phyloP scores from a whole-genome alignment of 2,329 filamentous ascomycete genomes.

The Paecilomyces variotii region DNA sequence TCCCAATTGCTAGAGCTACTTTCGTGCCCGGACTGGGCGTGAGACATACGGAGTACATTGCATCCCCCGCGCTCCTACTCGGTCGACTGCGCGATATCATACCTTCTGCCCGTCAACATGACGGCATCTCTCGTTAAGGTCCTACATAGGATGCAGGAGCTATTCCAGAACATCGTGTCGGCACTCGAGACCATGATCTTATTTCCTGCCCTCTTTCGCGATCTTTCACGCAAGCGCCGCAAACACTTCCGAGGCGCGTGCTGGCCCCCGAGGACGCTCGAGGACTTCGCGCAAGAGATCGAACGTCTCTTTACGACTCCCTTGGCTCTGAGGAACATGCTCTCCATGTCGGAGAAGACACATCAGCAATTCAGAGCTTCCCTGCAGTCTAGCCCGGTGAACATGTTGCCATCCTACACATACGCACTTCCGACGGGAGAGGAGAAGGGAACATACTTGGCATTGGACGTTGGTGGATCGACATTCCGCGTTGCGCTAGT shows the following conservation, averaged over 20 bases:
- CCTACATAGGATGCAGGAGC: slow-evolving; percentile 32
- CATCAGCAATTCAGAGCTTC: slow-evolving; percentile 47
- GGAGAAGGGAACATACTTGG: slow-evolving; percentile 53
- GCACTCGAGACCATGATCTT: slow-evolving; percentile 34
- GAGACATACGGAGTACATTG: neutral
- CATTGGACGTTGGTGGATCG: slow-evolving; percentile 59
- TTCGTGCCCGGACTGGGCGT: neutral
- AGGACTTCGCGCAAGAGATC: slow-evolving; percentile 32
- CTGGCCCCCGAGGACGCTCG: slow-evolving; percentile 29
- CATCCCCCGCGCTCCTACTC: neutral
- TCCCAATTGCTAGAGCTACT: neutral
- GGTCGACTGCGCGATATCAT: neutral
- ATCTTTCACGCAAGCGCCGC: slow-evolving; percentile 22
- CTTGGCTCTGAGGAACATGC: slow-evolving; percentile 28
- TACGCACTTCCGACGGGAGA: slow-evolving; percentile 52
- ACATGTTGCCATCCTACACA: slow-evolving; percentile 60
- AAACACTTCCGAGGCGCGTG: slow-evolving; percentile 25
- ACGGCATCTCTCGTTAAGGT: slow-evolving; percentile 29
- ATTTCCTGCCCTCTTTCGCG: slow-evolving; percentile 32
- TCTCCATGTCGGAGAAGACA: slow-evolving; percentile 37
- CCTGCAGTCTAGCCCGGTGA: slow-evolving; percentile 49
- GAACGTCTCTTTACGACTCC: slow-evolving; percentile 29
- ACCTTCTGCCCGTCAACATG: slow-evolving; percentile 18
- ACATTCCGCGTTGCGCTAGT: slow-evolving; percentile 57
- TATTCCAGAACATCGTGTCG: slow-evolving; percentile 32